phyloP scores from a whole-genome alignment of 371 early-diverging fungal species.

The Globomyces sp. region DNA sequence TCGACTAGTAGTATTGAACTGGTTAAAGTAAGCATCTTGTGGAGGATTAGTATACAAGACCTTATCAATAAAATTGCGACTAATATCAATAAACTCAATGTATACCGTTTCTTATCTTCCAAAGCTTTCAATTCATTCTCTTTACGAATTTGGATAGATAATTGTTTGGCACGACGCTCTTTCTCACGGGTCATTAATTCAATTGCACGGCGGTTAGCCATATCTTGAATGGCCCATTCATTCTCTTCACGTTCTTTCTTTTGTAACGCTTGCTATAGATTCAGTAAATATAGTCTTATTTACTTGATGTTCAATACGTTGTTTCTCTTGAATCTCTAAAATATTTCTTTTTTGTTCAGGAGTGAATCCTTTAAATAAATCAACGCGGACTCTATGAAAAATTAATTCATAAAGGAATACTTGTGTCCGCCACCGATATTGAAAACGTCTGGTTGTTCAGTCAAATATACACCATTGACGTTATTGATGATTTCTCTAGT shows the following conservation, averaged over 20 bases:
- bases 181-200: constrained; percentile 43
- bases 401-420: constrained; percentile 18
- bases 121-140: constrained; percentile 42
- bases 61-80: constrained; percentile 42
- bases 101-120: constrained; percentile 40
- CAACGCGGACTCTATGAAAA: constrained; percentile 41
- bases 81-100: constrained; percentile 6
- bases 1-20: constrained; percentile 54
- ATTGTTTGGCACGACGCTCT: constrained; percentile 26
- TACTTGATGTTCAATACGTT: constrained; percentile 44
- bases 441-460: constrained; percentile 47
- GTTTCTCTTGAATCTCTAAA: constrained; percentile 36
- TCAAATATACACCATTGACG: constrained; percentile 43
- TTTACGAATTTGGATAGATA: constrained; percentile 31
- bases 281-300: not conserved
- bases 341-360: constrained; percentile 41
- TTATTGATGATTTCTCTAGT: constrained; percentile 36
- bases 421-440: constrained; percentile 46
- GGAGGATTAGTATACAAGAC: constrained; percentile 53
- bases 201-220: constrained; percentile 37
- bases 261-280: not conserved
- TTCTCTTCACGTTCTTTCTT: constrained; percentile 32
- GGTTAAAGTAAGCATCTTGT: constrained; percentile 43
- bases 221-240: constrained; percentile 38
- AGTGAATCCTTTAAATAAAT: constrained; percentile 53